Conservation (phyloP, 169 alveolate species). For the Amoebophrya sp. region DNA sequence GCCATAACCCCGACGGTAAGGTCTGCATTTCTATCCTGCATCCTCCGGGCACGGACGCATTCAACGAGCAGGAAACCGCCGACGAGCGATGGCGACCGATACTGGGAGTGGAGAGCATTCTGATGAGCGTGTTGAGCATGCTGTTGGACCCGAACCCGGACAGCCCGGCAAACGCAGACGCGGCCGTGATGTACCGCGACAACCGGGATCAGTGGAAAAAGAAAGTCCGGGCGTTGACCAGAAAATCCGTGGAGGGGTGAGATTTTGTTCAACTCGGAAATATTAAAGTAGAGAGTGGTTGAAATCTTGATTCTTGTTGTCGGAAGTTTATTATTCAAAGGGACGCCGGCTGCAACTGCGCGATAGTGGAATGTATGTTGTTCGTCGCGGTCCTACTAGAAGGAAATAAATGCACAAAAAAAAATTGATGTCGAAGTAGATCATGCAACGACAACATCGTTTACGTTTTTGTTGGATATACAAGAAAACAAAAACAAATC, state of each 20-base stretch:
- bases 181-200: slow-evolving; percentile 9
- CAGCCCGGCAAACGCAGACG: not conserved
- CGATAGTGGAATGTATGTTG: no score
- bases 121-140: slow-evolving; percentile 68
- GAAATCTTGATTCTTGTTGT: no score
- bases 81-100: slow-evolving; percentile 98
- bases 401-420: no score
- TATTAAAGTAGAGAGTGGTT: no score
- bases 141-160: not conserved
- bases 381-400: no score
- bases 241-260: not conserved
- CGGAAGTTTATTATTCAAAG: no score
- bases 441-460: no score
- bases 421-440: no score
- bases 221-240: not conserved
- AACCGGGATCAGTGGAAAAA: not conserved
- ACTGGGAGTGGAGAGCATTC: slow-evolving; percentile 88
- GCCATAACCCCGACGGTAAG: slow-evolving; percentile 85
- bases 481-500: no score
- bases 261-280: no score
- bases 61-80: slow-evolving; percentile 91
- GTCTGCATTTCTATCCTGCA: slow-evolving; percentile 96
- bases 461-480: no score
- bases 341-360: no score
- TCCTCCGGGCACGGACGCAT: slow-evolving; percentile 90